Base-by-base conservation (phyloP, 495 filamentous ascomycete genomes). In the Aspergillus bertholletiae region DNA sequence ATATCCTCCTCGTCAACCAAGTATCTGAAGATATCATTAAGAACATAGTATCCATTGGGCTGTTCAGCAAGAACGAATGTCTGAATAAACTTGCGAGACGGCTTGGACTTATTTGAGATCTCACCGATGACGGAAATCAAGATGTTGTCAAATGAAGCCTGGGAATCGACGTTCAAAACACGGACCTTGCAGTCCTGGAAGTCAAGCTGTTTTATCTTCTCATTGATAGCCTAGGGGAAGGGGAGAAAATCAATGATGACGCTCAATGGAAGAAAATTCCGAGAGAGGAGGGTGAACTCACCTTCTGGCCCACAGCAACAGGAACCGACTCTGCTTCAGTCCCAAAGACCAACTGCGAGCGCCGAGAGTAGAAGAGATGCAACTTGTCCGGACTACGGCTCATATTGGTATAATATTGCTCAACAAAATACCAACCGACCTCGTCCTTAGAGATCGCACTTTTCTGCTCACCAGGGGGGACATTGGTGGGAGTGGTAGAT, bases 151-250 rank as follows among this genome's bases (percentile, higher is more conserved):
- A 84, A 89, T 12, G 93, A 97, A 45, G 86, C 88, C 72, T 98
- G 94, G 22, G 92, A 91, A 72, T 98, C 94, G 61, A 98, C 94
- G 64, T 98, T 98, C 59, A 94, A 88, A 54, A 98, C 90, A 66
- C 94, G 90, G 58, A 98, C 94, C 76, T 98, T 98, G 82, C 90
- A 94, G 65, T 97, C 92, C 66, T 97, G 90, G 79, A 96, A 94
- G 57, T 95, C 89, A 43, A 96, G 84, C 50, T 87, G 76, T 72
- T 90, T 90, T 71, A 98, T 96, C 55, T 89, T 89, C 35, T 97
- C 91, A 66, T 91, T 88, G 74, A 97, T 98, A 17, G 82, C 84
- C 93, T 97, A 63, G 21, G 54, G 35, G 48, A 26, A 23, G 49
- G 37, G 50, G 30, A 61, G 46, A 58, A 37, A 12, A 2, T 43